Evolutionary conservation across 495 filamentous ascomycete species (phyloP), one percentile per base, ranked within the genome.

Genomic region (Penicillium paradoxum): DNA sequence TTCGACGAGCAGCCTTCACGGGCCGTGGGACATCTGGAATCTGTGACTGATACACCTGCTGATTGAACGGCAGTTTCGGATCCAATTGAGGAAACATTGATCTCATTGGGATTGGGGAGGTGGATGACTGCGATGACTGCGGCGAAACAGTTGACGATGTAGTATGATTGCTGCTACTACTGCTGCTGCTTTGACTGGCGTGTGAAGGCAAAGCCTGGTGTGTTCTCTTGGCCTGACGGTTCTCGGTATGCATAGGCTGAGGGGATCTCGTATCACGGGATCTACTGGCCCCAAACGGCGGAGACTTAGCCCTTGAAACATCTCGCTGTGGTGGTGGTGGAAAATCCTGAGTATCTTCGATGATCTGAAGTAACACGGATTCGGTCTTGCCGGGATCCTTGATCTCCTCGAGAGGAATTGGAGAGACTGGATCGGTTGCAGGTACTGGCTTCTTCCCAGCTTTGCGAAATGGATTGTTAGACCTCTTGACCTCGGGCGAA

Each of bases 11-110:
- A 21, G 55, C 18, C 25, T 60, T 66, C 10, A 77, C 73, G 14
- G 79, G 34, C 14, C 15, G 46, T 18, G 36, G 74, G 64, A 76
- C 50, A 69, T 56, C 64, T 79, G 79, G 49, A 11, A 54, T 40
- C 4, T 79, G 83, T 10, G 85, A 84, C 49, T 78, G 82, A 61
- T 90, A 90, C 34, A 76, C 72, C 62, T 93, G 88, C 49, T 83
- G 80, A 51, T 78, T 76, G 21, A 89, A 75, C 8, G 86, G 79
- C 8, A 87, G 43, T n/a, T 79, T 79, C 9, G 83, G 83, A 64
- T 95, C 83, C 61, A 90, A 91, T n/a, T 75, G 80, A 13, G 90
- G 90, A 64, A 95, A 93, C 53, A 93, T 93, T 13, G 84, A 86
- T 52, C 72, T 75, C 71, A 87, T 86, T 60, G 74, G 62, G 45